These are phyloP conservation scores for Candida koratica DNA, from an alignment of 805 yeast genomes.

Conservation along the genomic window DNA sequence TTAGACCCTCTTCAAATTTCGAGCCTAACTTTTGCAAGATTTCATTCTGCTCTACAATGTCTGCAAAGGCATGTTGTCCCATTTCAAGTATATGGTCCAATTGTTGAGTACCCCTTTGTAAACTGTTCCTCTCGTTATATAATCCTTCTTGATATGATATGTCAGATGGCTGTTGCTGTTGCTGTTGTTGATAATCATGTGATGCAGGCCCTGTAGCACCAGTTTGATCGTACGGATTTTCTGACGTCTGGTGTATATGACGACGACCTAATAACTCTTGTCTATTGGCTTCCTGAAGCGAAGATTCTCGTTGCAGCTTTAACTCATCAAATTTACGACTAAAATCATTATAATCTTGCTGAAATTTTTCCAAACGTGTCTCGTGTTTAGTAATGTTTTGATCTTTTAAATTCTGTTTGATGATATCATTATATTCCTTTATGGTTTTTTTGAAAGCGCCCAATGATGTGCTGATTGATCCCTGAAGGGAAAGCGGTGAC, in stretches of 20 bases:
- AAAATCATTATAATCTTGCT: constrained; percentile 43
- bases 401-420: constrained; percentile 54
- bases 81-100: constrained; percentile 86
- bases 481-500: constrained; percentile 73
- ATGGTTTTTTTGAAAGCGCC: constrained; percentile 73
- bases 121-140: constrained; percentile 59
- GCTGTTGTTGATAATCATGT: constrained; percentile 20
- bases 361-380: constrained; percentile 54
- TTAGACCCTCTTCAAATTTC: constrained; percentile 62
- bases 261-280: constrained; percentile 57
- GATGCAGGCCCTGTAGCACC: constrained; percentile 4
- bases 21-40: constrained; percentile 59
- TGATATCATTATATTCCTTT: constrained; percentile 58
- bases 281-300: constrained; percentile 43
- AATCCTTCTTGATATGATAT: constrained; percentile 57
- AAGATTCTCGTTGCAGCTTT: constrained; percentile 52
- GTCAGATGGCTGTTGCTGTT: constrained; percentile 23
- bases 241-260: constrained; percentile 26
- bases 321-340: constrained; percentile 50
- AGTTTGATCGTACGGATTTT: constrained; percentile 46
- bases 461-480: constrained; percentile 74
- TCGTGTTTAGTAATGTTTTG: constrained; percentile 51
- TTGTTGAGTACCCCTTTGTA: constrained; percentile 70
- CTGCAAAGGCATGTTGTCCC: constrained; percentile 83
- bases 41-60: constrained; percentile 80